Evolutionary conservation across 139 green algal genomes (phyloP).

Genomic region (Marvania coccoides): DNA sequence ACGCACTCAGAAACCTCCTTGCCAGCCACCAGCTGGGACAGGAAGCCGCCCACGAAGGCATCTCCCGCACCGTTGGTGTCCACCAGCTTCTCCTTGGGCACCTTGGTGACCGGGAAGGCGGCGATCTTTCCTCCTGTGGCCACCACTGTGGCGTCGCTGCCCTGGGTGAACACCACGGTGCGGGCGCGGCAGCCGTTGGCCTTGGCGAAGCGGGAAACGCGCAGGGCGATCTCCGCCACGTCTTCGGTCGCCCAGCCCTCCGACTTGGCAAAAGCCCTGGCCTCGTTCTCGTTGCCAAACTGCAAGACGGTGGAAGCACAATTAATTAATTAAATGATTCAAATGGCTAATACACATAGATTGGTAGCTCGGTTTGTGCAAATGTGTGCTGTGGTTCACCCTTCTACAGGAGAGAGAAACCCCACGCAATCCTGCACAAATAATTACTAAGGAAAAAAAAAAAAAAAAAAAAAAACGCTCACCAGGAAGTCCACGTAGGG

Average conservation of each 20-base stretch:
- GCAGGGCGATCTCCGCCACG: constrained; percentile 78
- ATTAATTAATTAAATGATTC: too few species aligned
- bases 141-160: constrained; percentile 81
- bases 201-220: constrained; percentile 74
- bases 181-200: constrained; percentile 61
- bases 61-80: constrained; percentile 97
- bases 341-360: too few species aligned
- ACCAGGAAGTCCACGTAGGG: constrained; percentile 87
- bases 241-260: constrained; percentile 84
- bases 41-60: constrained; percentile 96
- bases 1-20: constrained; percentile 72
- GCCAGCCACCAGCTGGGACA: constrained; percentile 85
- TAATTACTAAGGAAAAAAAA: too few species aligned
- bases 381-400: too few species aligned
- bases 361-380: too few species aligned
- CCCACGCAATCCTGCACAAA: too few species aligned
- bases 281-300: constrained; percentile 98
- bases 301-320: too few species aligned
- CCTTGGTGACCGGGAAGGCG: constrained; percentile 43
- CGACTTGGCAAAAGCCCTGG: constrained; percentile 78
- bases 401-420: too few species aligned
- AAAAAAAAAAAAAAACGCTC: too few species aligned
- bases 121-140: constrained; percentile 58
- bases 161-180: constrained; percentile 93
- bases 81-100: constrained; percentile 84